phyloP scores from a whole-genome alignment of 352 stramenopile species.

The Globisporangium nodosum region DNA sequence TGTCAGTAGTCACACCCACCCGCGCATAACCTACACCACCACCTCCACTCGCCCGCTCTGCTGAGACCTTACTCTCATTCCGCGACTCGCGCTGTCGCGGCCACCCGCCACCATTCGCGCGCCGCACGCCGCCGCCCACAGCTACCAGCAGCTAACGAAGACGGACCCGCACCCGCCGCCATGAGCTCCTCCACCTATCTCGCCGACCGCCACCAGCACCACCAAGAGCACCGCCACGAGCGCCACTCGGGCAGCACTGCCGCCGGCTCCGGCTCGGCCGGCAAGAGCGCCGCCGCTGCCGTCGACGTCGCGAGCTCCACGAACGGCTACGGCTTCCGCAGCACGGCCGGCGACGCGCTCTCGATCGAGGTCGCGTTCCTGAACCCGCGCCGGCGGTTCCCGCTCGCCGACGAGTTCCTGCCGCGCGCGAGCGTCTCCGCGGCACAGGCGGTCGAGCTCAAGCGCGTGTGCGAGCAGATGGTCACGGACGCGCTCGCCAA shows the following conservation, averaged over 20 bases:
- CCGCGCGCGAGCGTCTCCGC: slow-evolving; percentile 31
- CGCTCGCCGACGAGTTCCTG: slow-evolving; percentile 46
- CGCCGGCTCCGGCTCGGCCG: slow-evolving; percentile 18
- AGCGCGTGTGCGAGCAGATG: slow-evolving; percentile 42
- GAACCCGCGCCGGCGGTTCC: slow-evolving; percentile 56
- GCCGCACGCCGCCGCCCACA: background rate
- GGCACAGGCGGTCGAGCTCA: slow-evolving; percentile 39
- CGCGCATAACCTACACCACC: background rate
- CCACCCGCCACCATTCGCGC: background rate
- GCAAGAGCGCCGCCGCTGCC: slow-evolving; percentile 11
- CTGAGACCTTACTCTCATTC: background rate
- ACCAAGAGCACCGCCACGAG: background rate
- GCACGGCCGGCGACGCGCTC: slow-evolving; percentile 39
- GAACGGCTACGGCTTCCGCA: slow-evolving; percentile 46
- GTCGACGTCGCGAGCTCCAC: slow-evolving; percentile 33
- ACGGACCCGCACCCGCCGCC: background rate
- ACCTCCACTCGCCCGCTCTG: too few relatives aligned
- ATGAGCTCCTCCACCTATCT: background rate
- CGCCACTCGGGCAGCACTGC: slow-evolving; percentile 4
- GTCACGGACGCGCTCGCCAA: slow-evolving; percentile 35
- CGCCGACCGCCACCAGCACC: background rate
- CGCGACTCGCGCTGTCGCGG: background rate
- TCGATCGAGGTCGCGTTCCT: slow-evolving; percentile 58
- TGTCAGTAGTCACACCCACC: background rate
- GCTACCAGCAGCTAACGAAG: slow-evolving; percentile 7